These are phyloP conservation scores for Skeletonema tropicum DNA, from an alignment of 108 stramenopile genomes.

Conservation along the genomic window DNA sequence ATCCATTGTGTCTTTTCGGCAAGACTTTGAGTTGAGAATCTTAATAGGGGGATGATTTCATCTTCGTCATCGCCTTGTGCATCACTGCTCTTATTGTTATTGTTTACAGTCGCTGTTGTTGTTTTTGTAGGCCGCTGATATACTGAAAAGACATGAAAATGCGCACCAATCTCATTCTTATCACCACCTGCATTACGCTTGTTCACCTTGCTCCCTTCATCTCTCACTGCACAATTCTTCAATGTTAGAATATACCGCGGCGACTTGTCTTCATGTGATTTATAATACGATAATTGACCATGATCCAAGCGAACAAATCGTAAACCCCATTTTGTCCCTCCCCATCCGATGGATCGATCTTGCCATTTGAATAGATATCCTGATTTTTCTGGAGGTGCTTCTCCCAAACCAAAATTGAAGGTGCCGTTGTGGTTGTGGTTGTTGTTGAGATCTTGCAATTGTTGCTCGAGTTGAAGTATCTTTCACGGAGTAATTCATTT, in stretches of 20 bases:
- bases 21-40: constrained; percentile 72
- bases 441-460: not conserved
- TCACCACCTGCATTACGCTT: constrained; percentile 24
- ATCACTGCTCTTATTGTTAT: constrained; percentile 1
- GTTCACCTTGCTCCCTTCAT: constrained; percentile 79
- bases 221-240: constrained; percentile 80
- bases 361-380: constrained; percentile 84
- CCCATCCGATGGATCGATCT: constrained; percentile 82
- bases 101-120: not conserved
- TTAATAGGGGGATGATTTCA: constrained; percentile 72
- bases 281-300: constrained; percentile 68
- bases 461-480: not conserved
- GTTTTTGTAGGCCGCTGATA: constrained; percentile 45
- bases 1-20: constrained; percentile 83
- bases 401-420: not conserved
- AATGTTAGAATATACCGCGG: constrained; percentile 71
- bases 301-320: constrained; percentile 65
- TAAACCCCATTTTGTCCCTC: constrained; percentile 80
- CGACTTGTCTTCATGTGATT: constrained; percentile 55
- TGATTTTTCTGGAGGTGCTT: constrained; percentile 41
- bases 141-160: constrained; percentile 79
- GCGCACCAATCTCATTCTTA: no score
- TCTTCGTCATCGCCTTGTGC: constrained; percentile 47
- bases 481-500: not conserved
- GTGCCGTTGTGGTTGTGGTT: not conserved